Evolutionary conservation across 441 rosid species (phyloP).

Genomic region (Isatis lusitanica): DNA sequence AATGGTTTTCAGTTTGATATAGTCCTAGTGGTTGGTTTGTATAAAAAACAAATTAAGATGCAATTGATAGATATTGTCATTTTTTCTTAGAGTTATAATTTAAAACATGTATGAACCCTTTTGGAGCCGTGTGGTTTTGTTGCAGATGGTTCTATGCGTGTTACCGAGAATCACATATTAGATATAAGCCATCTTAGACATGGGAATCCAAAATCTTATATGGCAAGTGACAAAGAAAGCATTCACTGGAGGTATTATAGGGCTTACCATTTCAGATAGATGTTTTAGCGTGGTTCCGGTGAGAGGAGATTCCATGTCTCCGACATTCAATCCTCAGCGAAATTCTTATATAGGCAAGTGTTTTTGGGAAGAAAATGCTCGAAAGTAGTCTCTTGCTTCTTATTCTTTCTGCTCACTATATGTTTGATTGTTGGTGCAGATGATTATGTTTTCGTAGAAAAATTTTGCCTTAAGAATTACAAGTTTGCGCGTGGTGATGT

Average conservation of each 20-base stretch:
- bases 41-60: too few species aligned
- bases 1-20: neutral
- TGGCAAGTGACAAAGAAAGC: constrained; percentile 38
- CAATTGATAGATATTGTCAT: too few species aligned
- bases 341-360: constrained; percentile 32
- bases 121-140: neutral
- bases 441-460: constrained; percentile 75
- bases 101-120: neutral
- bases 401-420: constrained; percentile 5
- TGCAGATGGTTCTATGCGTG: constrained; percentile 30
- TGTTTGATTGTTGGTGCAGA: constrained; percentile 29
- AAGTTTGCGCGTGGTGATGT: constrained; percentile 81
- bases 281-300: constrained; percentile 38
- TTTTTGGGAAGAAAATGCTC: neutral
- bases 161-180: constrained; percentile 1
- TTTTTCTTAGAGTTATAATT: neutral
- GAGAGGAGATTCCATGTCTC: constrained; percentile 43
- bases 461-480: constrained; percentile 65
- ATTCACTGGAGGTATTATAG: constrained; percentile 38
- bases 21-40: neutral
- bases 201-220: constrained; percentile 29
- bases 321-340: constrained; percentile 32
- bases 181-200: constrained; percentile 21
- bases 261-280: constrained; percentile 41
- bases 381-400: neutral